These are phyloP conservation scores for Nymphaea colorata DNA, from an alignment of 164 flowering plant species.

Conservation along the genomic window DNA sequence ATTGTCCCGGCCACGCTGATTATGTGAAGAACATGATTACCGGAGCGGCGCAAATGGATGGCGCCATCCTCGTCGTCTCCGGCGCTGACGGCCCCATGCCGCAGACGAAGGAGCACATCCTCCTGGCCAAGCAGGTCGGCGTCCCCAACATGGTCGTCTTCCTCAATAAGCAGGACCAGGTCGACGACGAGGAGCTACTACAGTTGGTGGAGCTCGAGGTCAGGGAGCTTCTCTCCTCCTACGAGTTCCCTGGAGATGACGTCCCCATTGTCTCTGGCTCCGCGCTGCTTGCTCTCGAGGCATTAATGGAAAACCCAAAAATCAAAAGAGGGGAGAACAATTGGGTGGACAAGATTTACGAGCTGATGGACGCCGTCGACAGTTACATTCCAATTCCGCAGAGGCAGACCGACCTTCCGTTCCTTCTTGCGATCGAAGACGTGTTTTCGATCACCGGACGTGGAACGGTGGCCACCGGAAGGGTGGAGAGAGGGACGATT, in stretches of 20 bases:
- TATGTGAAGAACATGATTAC: constrained; percentile 26
- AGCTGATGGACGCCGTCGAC: constrained; percentile 24
- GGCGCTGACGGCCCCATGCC: constrained; percentile 33
- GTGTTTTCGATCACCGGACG: constrained; percentile 29
- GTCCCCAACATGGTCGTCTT: constrained; percentile 32
- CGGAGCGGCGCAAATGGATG: constrained; percentile 27
- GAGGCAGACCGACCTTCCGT: constrained; percentile 25
- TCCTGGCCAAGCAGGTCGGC: constrained; percentile 29
- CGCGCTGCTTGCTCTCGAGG: constrained; percentile 23
- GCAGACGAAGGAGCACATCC: constrained; percentile 27
- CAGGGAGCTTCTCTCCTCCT: constrained; percentile 15
- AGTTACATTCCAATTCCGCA: constrained; percentile 26
- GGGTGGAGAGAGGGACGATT: constrained; percentile 27
- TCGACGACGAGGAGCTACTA: constrained; percentile 25
- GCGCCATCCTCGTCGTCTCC: constrained; percentile 25
- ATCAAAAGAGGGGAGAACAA: constrained; percentile 21
- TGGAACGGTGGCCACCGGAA: constrained; percentile 29
- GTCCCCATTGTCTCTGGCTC: constrained; percentile 27
- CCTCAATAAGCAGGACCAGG: constrained; percentile 29
- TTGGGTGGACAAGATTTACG: constrained; percentile 27
- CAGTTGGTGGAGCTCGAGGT: constrained; percentile 25
- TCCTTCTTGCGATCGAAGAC: constrained; percentile 23
- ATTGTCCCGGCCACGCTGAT: constrained; percentile 28
- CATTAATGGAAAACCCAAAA: constrained; percentile 21
- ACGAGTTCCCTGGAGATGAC: constrained; percentile 30